Evolutionary conservation across 495 filamentous ascomycete species (phyloP), one percentile per base, ranked within the genome.

Genomic region (Podospora fimiseda): DNA sequence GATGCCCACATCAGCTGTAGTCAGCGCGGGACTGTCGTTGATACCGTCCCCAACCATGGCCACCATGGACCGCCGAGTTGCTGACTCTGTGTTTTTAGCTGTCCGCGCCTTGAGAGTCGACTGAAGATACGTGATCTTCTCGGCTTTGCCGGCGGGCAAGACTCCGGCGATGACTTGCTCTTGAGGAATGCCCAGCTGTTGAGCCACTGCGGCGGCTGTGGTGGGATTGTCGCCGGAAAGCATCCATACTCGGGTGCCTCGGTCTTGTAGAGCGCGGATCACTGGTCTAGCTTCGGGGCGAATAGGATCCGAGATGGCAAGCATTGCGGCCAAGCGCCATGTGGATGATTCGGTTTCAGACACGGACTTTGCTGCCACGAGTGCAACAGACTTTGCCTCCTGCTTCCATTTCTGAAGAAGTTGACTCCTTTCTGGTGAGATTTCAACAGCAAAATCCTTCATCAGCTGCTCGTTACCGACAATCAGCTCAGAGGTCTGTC

Each of bases 401-500:
- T 68, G 65, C 60, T 92, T 89, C 79, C 87, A 91, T 8, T 60
- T 70, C 8, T 84, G 70, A 2, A 93, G 76, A 0, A 71, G 60
- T 15, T 61, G 68, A 15, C 63, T 61, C 5, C 79, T 69, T 2
- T 45, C 20, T 4, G 53, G 37, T 0, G 70, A 48, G 30, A 76
- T 52, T 13, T 22, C 7, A 36, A 78, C 70, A 2, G 52, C 45
- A 50, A 68, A 64, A 40, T 81, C 77, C 0, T 61, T 47, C 68
- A 95, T 80, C 27, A 95, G 75, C 24, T 77, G 68, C 68, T 96
- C 90, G 58, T 94, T 96, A 18, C 93, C 93, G 49, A 95, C 83
- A 43, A 89, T 75, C 23, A 89, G 80, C 64, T 89, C 81, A 48
- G 84, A 82, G 24, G 63, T 47, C 2, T 58, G 53, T 7, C 65